Evolutionary conservation across 73 alveolate genomes (phyloP).

Genomic region (Breviolum minutum): DNA sequence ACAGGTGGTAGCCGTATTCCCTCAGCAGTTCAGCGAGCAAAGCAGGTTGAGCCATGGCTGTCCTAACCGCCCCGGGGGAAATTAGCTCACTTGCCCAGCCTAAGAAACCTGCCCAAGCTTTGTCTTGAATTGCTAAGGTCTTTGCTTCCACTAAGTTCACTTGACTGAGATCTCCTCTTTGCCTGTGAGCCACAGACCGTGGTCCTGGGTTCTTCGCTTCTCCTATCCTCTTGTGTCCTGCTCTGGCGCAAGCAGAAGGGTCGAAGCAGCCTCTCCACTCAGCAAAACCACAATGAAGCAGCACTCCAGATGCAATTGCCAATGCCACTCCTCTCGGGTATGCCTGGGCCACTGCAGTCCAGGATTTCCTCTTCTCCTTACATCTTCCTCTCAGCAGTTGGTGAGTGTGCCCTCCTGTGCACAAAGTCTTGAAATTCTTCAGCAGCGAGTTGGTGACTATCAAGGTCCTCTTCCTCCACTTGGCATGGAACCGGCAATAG

Average conservation of each 20-base stretch:
- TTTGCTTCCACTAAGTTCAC: not conserved
- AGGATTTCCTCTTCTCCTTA: not conserved
- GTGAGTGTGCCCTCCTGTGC: not conserved
- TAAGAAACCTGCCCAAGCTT: not conserved
- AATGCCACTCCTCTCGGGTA: not conserved
- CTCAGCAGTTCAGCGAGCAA: not conserved
- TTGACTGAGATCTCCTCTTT: not conserved
- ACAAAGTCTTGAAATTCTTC: not conserved
- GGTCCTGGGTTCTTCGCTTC: not conserved
- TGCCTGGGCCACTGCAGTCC: not conserved
- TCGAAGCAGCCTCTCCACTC: not conserved
- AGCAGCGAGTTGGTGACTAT: not conserved
- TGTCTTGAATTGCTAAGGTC: not conserved
- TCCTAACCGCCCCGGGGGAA: not conserved
- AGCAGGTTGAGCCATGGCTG: not conserved
- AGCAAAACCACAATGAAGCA: no score
- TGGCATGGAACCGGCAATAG: not conserved
- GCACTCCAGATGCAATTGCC: not conserved
- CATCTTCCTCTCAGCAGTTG: not conserved
- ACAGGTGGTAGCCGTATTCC: not conserved
- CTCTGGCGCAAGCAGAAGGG: not conserved
- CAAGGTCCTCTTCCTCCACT: not conserved
- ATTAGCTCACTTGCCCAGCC: not conserved
- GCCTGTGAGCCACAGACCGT: no score
- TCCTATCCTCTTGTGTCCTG: not conserved